phyloP scores from a whole-genome alignment of 2,329 filamentous ascomycete genomes.

The Cladophialophora bantiana region DNA sequence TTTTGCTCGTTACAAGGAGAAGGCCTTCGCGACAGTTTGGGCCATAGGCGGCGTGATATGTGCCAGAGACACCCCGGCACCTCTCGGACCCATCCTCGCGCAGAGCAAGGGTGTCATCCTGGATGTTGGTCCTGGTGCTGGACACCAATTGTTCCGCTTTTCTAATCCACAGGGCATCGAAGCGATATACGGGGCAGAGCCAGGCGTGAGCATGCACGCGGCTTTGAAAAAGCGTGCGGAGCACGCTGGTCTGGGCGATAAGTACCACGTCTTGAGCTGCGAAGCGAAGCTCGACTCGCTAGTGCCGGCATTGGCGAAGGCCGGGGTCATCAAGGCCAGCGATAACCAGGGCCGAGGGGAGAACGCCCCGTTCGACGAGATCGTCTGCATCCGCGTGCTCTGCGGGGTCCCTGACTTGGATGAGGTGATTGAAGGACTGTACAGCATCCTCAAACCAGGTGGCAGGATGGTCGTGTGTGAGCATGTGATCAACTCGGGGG shows the following conservation, averaged over 20 bases:
- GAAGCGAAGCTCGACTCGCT: slow-evolving; percentile 56
- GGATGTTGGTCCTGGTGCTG: slow-evolving; percentile 21
- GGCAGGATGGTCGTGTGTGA: slow-evolving; percentile 62
- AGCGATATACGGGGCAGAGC: slow-evolving; percentile 62
- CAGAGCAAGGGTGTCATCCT: slow-evolving; percentile 20
- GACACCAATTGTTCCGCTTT: slow-evolving; percentile 29
- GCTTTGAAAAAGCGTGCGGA: slow-evolving; percentile 49
- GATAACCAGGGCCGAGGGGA: slow-evolving; percentile 45
- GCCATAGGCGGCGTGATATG: slow-evolving; percentile 20
- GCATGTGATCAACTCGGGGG: slow-evolving; percentile 61
- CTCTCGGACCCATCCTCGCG: slow-evolving; percentile 17
- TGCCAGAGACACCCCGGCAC: slow-evolving; percentile 14
- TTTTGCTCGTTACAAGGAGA: slow-evolving; percentile 20
- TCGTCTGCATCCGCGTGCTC: slow-evolving; percentile 61
- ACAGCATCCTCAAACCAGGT: slow-evolving; percentile 60
- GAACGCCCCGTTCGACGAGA: slow-evolving; percentile 55
- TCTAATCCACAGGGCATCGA: slow-evolving; percentile 48
- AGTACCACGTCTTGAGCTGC: slow-evolving; percentile 59
- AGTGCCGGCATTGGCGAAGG: slow-evolving; percentile 53
- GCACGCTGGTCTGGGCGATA: slow-evolving; percentile 51
- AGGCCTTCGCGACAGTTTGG: slow-evolving; percentile 23
- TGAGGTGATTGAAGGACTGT: slow-evolving; percentile 55
- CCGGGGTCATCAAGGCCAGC: slow-evolving; percentile 45
- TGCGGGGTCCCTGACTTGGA: slow-evolving; percentile 60
- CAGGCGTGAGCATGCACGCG: slow-evolving; percentile 56